Evolutionary conservation across 495 filamentous ascomycete species (phyloP), one percentile per base, ranked within the genome.

Genomic region (Aspergillus diversus): DNA sequence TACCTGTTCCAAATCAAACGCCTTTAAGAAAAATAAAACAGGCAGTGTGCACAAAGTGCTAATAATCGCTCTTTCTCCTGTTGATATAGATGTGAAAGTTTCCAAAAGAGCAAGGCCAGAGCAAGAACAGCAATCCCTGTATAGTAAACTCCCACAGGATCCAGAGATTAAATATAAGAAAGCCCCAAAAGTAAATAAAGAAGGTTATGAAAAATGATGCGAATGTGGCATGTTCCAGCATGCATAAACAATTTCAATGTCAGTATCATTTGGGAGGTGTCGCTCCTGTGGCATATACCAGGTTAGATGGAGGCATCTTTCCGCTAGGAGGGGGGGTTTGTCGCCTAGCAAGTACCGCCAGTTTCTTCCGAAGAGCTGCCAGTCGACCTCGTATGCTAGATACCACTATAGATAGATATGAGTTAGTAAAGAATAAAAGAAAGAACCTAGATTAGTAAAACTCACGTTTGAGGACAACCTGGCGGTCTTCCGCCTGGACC

Each of bases 401-500:
- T n/a, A 88, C 80, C 56, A 88, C 86, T 89, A 52, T 42, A 49
- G 32, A 39, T 35, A 1, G 35, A 0, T 31, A 4, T 21, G 53
- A 57, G 66, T 81, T 68, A 81, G 75, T 50, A 15, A 57, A 55
- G 21, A 63, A 46, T 57, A 27, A 13, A 34, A 8, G 13, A 35
- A 42, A 32, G 6, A 58, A 42, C 55, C 43, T 5, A 31, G 34
- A 21, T 64, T 21, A 13, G 9, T 32, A 53, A 55, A 55, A 80
- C 82, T 82, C 76, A 92, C 90, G 77, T 71, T 90, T 93, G 52
- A 88, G 75, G 17, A 93, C 84, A 12, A 86, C 78, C 68, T 89
- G 83, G 66, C 89, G 87, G 73, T 94, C 90, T 62, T 93, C 90
- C 55, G 81, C 79, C 73, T 88, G 86, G 56, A 92, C 83, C 11